Evolutionary conservation across 1,139 yeast genomes (phyloP).

Genomic region (Nadsonia starkeyi-henricii): DNA sequence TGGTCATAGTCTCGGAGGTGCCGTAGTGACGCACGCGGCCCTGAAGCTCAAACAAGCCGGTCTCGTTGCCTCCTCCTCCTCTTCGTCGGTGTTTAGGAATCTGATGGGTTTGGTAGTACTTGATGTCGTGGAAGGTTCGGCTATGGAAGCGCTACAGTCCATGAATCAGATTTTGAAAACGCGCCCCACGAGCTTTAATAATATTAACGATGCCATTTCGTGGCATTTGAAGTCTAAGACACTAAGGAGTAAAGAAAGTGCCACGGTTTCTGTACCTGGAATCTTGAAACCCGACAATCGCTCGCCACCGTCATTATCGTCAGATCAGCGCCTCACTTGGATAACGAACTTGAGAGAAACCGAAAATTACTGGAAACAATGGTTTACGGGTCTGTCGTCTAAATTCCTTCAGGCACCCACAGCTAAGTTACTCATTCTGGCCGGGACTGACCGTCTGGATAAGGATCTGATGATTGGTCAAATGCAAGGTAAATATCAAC

Average conservation of each 20-base stretch:
- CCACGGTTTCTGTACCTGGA: conserved; percentile 65
- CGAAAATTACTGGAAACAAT: conserved; percentile 55
- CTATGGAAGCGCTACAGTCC: conserved; percentile 48
- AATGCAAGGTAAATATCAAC: conserved; percentile 85
- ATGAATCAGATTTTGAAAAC: conserved; percentile 52
- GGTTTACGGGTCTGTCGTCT: conserved; percentile 67
- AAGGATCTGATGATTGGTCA: conserved; percentile 81
- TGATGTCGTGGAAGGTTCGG: conserved; percentile 92
- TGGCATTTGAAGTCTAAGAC: conserved; percentile 56
- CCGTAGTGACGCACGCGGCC: conserved; percentile 49
- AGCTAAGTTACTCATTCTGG: conserved; percentile 63
- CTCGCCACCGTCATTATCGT: not conserved
- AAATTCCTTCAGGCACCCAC: conserved; percentile 43
- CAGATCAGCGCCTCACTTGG: conserved; percentile 31
- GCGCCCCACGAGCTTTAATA: conserved; percentile 46
- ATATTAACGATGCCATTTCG: conserved; percentile 48
- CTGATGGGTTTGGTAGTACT: conserved; percentile 55
- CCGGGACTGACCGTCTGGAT: conserved; percentile 84
- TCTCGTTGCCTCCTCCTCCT: conserved; percentile 1
- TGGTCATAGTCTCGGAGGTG: conserved; percentile 92
- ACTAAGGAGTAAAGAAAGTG: conserved; percentile 46
- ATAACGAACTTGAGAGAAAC: conserved; percentile 48
- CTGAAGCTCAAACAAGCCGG: conserved; percentile 14
- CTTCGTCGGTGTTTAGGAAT: not conserved
- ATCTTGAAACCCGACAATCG: conserved; percentile 7